Conservation (phyloP, 2,329 filamentous ascomycete species). For the Pseudocercospora fijiensis region DNA sequence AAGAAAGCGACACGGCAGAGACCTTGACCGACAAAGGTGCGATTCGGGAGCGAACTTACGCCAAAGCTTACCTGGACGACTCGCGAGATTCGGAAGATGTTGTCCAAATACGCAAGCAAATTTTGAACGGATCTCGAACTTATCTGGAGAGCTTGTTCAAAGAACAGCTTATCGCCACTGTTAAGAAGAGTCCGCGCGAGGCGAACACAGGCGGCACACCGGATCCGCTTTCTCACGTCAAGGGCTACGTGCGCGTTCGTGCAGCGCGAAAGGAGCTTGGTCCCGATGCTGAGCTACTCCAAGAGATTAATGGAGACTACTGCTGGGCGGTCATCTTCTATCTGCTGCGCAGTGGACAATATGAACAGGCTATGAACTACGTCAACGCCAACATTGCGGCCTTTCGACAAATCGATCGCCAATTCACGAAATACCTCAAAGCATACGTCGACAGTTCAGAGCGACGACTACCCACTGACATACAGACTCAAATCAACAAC, state of each 20-base stretch:
- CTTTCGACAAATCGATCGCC: slow-evolving; percentile 87
- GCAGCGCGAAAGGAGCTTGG: slow-evolving; percentile 79
- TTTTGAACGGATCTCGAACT: slow-evolving; percentile 73
- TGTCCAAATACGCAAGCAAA: slow-evolving; percentile 70
- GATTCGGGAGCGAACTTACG: slow-evolving; percentile 73
- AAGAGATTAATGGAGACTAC: slow-evolving; percentile 73
- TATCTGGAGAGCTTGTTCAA: slow-evolving; percentile 83
- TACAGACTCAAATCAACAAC: slow-evolving; percentile 83
- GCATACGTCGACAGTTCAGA: slow-evolving; percentile 77
- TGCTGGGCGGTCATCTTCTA: slow-evolving; percentile 96
- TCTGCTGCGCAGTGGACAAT: slow-evolving; percentile 78
- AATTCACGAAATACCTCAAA: slow-evolving; percentile 83
- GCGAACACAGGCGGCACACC: slow-evolving; percentile 87
- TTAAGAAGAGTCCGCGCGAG: slow-evolving; percentile 81
- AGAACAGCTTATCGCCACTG: slow-evolving; percentile 70
- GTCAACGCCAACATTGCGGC: slow-evolving; percentile 74
- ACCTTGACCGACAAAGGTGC: slow-evolving; percentile 61
- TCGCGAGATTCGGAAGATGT: slow-evolving; percentile 63
- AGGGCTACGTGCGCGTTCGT: slow-evolving; percentile 83
- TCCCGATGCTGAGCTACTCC: slow-evolving; percentile 68
- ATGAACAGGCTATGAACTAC: slow-evolving; percentile 81
- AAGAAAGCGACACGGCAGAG: slow-evolving; percentile 64
- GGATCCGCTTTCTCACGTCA: slow-evolving; percentile 83
- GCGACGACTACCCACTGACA: slow-evolving; percentile 70
- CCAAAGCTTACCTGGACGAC: slow-evolving; percentile 73